Evolutionary conservation across 2,329 filamentous ascomycete species (phyloP), one percentile per base, ranked within the genome.

Genomic region (Berkeleyomyces basicola): DNA sequence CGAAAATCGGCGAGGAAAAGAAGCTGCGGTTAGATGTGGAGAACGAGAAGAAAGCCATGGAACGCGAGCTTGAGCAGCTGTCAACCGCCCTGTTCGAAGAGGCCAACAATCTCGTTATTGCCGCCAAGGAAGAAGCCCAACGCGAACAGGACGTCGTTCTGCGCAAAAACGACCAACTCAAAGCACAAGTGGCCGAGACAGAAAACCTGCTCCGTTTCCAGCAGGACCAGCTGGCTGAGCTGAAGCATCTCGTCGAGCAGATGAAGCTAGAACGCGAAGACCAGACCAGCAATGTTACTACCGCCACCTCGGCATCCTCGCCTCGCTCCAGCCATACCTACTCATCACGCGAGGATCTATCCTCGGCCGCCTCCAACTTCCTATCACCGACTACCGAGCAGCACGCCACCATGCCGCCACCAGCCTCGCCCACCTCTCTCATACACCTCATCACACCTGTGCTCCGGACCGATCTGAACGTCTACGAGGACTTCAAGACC

Each of bases 11-110:
- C 14, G 85, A 87, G 64, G 88, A 92, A 72, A 83, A 78, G 68
- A 79, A 76, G 58, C 78, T 82, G 67, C 81, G 86, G n/a, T 72
- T 77, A 6, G 80, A 84, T 55, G 81, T 81, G 9, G 87, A 91
- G 70, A 84, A 82, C 71, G 88, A 89, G 63, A 96, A 93, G 77
- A 88, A 87, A 72, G 85, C 85, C 66, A 96, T 96, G 39, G 93
- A 99, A 72, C 85, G 87, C 68, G 93, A 99, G 73, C 76, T 99
- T 55, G 93, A 97, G 74, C 88, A 84, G 61, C 74, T 99, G 66
- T 97, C 93, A 0, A 85, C 90, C 1, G 90, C 90, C 37, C 79
- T 99, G n/a, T 99, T 99, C 66, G 90, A 97, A 71, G 92, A 99
- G 77, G 93, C 93, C 59, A 97, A 99, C 75, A 91, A 87, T 79